phyloP scores from a whole-genome alignment of 495 filamentous ascomycete species.

The Penicillium coffeae region DNA sequence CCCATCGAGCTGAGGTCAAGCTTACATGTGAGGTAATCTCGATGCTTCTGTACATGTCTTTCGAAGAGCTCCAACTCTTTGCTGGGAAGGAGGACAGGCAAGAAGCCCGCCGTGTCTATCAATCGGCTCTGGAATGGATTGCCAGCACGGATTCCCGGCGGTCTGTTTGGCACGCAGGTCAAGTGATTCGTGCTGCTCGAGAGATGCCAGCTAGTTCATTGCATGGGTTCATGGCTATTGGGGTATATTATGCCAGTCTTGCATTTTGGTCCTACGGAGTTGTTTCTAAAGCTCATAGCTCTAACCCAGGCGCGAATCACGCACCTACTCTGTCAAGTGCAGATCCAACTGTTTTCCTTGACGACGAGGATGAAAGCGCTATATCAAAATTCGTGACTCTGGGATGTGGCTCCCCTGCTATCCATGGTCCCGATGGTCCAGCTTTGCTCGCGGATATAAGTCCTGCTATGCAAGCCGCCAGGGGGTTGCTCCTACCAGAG shows the following conservation, averaged over 20 bases:
- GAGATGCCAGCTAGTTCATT: slow-evolving; percentile 43
- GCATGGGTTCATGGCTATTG: slow-evolving; percentile 57
- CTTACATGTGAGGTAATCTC: slow-evolving; percentile 53
- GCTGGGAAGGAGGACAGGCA: slow-evolving; percentile 60
- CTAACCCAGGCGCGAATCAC: slow-evolving; percentile 16
- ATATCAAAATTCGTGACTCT: slow-evolving; percentile 47
- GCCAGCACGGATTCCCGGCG: slow-evolving; percentile 45
- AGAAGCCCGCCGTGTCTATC: slow-evolving; percentile 52
- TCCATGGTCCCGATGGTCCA: slow-evolving; percentile 28
- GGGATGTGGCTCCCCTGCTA: slow-evolving; percentile 40
- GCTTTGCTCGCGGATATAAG: slow-evolving; percentile 22
- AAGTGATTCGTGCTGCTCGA: slow-evolving; percentile 53
- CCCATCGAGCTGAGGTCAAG: slow-evolving; percentile 26
- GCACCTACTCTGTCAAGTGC: slow-evolving; percentile 2
- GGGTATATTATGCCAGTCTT: slow-evolving; percentile 56
- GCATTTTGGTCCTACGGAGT: slow-evolving; percentile 60
- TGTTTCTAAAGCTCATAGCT: slow-evolving; percentile 30
- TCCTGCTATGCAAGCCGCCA: slow-evolving; percentile 23
- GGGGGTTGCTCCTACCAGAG: slow-evolving; percentile 22
- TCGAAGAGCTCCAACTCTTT: slow-evolving; percentile 63
- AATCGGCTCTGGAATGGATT: slow-evolving; percentile 52
- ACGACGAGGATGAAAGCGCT: slow-evolving; percentile 39
- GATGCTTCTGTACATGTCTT: slow-evolving; percentile 57
- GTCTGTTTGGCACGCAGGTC: slow-evolving; percentile 62
- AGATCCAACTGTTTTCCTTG: slow-evolving; percentile 40